These are phyloP conservation scores for Ceriops decandra DNA, from an alignment of 345 rosid species.

Conservation along the genomic window DNA sequence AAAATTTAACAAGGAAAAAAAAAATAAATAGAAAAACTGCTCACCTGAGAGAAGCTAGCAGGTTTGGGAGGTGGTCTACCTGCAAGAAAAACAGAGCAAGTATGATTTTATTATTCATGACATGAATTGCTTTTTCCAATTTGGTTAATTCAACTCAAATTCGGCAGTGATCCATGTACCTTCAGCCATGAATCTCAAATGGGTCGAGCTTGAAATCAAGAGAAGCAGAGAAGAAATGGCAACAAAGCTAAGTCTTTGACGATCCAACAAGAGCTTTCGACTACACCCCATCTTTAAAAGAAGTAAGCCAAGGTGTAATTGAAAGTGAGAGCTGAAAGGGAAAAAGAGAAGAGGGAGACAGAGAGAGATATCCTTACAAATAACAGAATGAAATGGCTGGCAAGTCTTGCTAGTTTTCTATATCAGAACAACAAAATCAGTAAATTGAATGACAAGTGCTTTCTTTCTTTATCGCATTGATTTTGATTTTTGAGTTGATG, in stretches of 20 bases:
- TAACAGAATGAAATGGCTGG: background rate
- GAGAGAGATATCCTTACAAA: background rate
- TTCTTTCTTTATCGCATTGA: background rate
- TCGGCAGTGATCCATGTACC: constrained; percentile 43
- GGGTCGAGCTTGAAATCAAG: constrained; percentile 49
- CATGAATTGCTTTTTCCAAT: background rate
- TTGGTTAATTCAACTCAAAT: constrained; percentile 7
- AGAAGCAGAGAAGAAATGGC: constrained; percentile 38
- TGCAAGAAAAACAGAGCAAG: constrained; percentile 24
- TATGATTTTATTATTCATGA: background rate
- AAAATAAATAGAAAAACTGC: background rate
- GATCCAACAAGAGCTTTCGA: constrained; percentile 1
- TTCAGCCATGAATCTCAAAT: constrained; percentile 42
- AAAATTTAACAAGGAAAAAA: background rate
- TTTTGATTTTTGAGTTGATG: constrained; percentile 33
- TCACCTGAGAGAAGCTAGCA: constrained; percentile 37
- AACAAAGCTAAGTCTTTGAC: constrained; percentile 20
- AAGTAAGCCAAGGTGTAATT: background rate
- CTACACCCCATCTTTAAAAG: constrained; percentile 22
- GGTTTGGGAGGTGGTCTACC: constrained; percentile 52
- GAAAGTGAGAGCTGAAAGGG: background rate
- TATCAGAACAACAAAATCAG: constrained; percentile 23
- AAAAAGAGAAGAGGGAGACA: constrained; percentile 6
- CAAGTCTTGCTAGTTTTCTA: background rate
- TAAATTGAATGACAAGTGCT: constrained; percentile 24